Base-by-base conservation (phyloP, 768 basidiomycete species). In the Cubamyces lactineus region DNA sequence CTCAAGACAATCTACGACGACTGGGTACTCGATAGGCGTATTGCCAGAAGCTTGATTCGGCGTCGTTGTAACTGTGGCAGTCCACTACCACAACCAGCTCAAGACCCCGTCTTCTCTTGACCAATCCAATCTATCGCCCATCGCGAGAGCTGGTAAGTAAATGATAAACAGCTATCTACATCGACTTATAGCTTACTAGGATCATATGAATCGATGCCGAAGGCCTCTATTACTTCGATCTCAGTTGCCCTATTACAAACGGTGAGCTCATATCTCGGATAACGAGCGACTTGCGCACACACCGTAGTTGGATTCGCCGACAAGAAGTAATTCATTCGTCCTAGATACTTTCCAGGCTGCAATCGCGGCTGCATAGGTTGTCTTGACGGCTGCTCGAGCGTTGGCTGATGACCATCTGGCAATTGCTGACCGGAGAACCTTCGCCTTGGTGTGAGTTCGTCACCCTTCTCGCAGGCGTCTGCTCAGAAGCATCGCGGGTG, bases 211-310 rank as follows among this genome's bases (percentile, higher is more conserved):
- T 5, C 24, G 26, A 39, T 24, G 5, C 12, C 43, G 34, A 46
- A 73, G 75, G 73, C 9, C 63, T 66, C 43, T 71, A 70, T 62
- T 73, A 68, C 19, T 75, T 74, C 61, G 75, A 76, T 58, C 65
- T 76, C 21, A 71, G 70, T 17, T 67, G 67, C 47, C 72, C 74
- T 1, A 71, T 77, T 67, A 74, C 72, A 0, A 59, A 62, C 9
- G 67, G 74, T 74, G 6, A 49, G 69, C 24, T 55, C 4, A n/a
- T 28, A 28, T 28, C 28, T 28, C 28, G 28, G 28, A 28, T 28
- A 3, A 28, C 7, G 28, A 28, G 28, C 7, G 28, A 7, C 28
- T 7, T 7, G 3, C 5, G 34, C 34, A 9, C 34, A 11, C 19
- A 50, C 3, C 12, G 4, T 9, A 13, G 21, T 40, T 34, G 28